Percentiles rank a stretch among this genome's conserved stretches.
Evolutionary conservation across 495 filamentous ascomycete genomes (phyloP).

Genomic region (Penicillium goetzii): DNA sequence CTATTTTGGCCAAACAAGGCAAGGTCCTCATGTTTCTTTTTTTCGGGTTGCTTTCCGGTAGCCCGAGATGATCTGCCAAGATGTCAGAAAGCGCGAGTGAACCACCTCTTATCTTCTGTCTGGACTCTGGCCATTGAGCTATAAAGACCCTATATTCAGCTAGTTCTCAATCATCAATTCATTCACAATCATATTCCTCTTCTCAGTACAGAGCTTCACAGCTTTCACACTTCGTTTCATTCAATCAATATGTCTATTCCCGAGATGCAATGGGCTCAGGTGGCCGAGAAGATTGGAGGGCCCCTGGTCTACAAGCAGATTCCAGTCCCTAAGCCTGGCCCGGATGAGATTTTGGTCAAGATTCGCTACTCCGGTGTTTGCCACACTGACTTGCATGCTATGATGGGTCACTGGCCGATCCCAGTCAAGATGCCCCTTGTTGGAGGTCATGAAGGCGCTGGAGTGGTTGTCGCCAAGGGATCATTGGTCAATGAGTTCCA

Average conservation of each 20-base stretch:
- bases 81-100: neutral
- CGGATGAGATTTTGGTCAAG: conserved; percentile 89
- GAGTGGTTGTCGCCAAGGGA: conserved; percentile 80
- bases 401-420: conserved; percentile 89
- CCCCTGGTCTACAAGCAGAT: conserved; percentile 81
- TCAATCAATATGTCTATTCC: neutral
- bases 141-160: neutral
- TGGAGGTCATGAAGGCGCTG: conserved; percentile 92
- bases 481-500: conserved; percentile 71
- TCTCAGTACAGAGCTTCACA: neutral
- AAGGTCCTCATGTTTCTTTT: neutral
- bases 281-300: conserved; percentile 76
- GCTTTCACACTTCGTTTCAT: conserved; percentile 39
- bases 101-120: neutral
- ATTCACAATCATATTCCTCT: neutral
- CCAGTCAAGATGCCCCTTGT: conserved; percentile 79
- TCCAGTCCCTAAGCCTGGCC: conserved; percentile 73
- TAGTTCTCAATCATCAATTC: neutral
- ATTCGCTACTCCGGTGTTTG: conserved; percentile 93
- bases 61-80: conserved; percentile 6
- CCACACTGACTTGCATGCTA: conserved; percentile 85
- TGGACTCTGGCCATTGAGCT: neutral
- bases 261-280: conserved; percentile 84
- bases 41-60: conserved; percentile 6
- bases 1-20: neutral